These are phyloP conservation scores for Penium margaritaceum DNA, from an alignment of 139 green algal species.

Conservation along the genomic window DNA sequence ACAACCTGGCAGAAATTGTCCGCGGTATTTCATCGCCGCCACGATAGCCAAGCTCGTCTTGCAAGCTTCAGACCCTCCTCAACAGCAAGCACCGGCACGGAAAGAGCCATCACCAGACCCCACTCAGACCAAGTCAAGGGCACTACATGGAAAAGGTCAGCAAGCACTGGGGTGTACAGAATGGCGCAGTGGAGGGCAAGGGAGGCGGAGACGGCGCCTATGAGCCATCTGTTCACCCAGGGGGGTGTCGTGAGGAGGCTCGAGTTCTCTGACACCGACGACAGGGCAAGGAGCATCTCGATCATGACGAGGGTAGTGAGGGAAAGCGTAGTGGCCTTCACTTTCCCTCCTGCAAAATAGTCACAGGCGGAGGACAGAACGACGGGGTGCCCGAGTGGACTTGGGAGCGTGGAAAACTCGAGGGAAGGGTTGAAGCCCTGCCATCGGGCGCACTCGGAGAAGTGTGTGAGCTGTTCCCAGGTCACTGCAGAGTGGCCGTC, in stretches of 20 bases:
- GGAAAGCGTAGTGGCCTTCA: slow-evolving; percentile 87
- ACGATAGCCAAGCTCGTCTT: too few relatives aligned
- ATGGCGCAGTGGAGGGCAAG: slow-evolving; percentile 90
- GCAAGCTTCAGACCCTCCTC: slow-evolving; percentile 90
- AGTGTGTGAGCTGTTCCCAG: slow-evolving; percentile 83
- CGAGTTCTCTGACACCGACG: slow-evolving; percentile 88
- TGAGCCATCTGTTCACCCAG: slow-evolving; percentile 84
- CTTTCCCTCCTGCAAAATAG: slow-evolving; percentile 68
- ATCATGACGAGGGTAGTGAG: slow-evolving; percentile 94
- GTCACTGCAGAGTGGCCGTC: slow-evolving; percentile 87
- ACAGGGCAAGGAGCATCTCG: slow-evolving; percentile 99
- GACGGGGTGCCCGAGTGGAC: background rate
- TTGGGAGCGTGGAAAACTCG: too few relatives aligned
- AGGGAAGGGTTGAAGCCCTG: slow-evolving; percentile 12
- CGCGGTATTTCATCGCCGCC: too few relatives aligned
- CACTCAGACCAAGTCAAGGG: slow-evolving; percentile 87
- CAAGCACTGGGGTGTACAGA: slow-evolving; percentile 82
- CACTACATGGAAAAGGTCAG: slow-evolving; percentile 83
- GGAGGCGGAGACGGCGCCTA: slow-evolving; percentile 77
- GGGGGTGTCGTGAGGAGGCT: slow-evolving; percentile 66
- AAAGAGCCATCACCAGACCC: slow-evolving; percentile 81
- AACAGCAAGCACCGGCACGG: slow-evolving; percentile 84
- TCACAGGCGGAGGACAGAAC: slow-evolving; percentile 68
- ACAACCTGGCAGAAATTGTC: too few relatives aligned
- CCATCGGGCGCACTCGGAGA: slow-evolving; percentile 47